Conservation (phyloP, 768 basidiomycete species). For the Amanita exitialis region DNA sequence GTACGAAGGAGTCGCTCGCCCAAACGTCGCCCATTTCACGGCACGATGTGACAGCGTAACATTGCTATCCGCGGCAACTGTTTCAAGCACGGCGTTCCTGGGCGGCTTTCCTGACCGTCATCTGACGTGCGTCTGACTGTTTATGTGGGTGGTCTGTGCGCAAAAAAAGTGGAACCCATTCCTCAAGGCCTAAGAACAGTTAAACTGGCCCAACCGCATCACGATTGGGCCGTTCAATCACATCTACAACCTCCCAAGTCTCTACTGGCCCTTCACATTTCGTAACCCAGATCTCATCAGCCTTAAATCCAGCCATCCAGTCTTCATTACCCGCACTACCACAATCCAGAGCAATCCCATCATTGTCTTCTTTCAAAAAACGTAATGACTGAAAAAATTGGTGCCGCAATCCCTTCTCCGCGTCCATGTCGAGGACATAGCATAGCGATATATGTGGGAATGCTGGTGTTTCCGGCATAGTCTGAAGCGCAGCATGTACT, state of each 20-base stretch:
- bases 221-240: slow-evolving; percentile 6
- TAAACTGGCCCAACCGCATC: too few relatives aligned
- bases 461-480: slow-evolving; percentile 39
- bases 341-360: slow-evolving; percentile 5
- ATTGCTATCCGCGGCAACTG: too few relatives aligned
- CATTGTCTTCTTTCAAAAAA: slow-evolving; percentile 23
- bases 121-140: too few relatives aligned
- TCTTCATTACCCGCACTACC: slow-evolving; percentile 18
- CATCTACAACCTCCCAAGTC: slow-evolving; percentile 41
- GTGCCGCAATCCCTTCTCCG: slow-evolving; percentile 36
- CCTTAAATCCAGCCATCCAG: slow-evolving; percentile 33
- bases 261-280: slow-evolving; percentile 51
- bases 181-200: too few relatives aligned
- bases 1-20: slow-evolving; percentile 1
- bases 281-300: slow-evolving; percentile 48
- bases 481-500: slow-evolving; percentile 27
- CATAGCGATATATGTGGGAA: slow-evolving; percentile 69
- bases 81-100: too few relatives aligned
- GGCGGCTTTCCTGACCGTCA: too few relatives aligned
- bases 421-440: slow-evolving; percentile 64
- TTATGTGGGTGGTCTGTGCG: too few relatives aligned
- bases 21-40: background rate
- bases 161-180: too few relatives aligned
- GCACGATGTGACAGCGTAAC: background rate
- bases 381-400: slow-evolving; percentile 34